phyloP scores from a whole-genome alignment of 306 rosid species.

The Glycine tomentella region DNA sequence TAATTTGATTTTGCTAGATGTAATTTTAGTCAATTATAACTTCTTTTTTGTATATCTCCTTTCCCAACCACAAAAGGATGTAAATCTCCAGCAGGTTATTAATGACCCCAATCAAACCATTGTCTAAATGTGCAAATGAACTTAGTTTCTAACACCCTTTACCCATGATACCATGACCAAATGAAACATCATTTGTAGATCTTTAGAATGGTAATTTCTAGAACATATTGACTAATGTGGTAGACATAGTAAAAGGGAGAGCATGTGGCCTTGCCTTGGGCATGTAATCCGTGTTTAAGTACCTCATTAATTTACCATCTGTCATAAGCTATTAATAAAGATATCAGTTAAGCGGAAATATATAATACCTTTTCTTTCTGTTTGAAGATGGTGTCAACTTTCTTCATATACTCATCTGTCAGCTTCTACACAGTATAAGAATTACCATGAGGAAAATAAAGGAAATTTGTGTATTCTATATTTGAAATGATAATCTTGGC shows the following conservation, averaged over 20 bases:
- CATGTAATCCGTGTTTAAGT: neutral
- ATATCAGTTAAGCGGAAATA: constrained; percentile 11
- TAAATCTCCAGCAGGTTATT: neutral
- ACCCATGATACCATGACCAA: constrained; percentile 12
- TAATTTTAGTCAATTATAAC: constrained; percentile 2
- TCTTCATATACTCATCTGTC: constrained; percentile 90
- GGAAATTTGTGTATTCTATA: neutral
- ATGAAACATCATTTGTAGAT: constrained; percentile 4
- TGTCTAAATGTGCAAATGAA: neutral
- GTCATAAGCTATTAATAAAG: constrained; percentile 3
- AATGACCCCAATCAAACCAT: constrained; percentile 5
- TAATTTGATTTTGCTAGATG: neutral
- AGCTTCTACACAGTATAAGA: constrained; percentile 70
- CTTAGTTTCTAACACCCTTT: no score
- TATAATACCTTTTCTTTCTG: constrained; percentile 87
- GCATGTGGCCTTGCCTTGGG: neutral
- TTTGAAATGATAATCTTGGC: constrained; percentile 15
- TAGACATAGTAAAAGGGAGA: neutral
- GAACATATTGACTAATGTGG: constrained; percentile 4
- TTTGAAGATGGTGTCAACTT: constrained; percentile 73
- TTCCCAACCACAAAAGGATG: neutral
- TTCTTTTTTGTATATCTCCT: constrained; percentile 26
- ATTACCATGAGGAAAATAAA: constrained; percentile 15
- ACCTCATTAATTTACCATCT: constrained; percentile 32
- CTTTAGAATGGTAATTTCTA: constrained; percentile 27